A percentile compares a stretch with the other conserved stretches of the same genome.
Conservation (phyloP, 805 yeast species). For the Maudiozyma barnettii region DNA sequence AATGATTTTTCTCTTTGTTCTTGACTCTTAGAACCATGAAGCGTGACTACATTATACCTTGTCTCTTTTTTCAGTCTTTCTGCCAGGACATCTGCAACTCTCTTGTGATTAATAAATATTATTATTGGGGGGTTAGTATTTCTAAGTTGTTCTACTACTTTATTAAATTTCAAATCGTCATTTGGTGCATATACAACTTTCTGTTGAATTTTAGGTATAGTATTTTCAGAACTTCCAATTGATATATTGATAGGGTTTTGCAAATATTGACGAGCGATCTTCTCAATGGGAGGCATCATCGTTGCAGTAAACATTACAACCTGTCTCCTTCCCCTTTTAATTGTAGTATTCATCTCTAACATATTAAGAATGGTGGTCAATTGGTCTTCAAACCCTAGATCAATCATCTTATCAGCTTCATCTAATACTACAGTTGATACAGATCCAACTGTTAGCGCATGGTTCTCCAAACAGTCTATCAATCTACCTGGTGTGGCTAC, state of each 20-base stretch:
- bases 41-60: slow-evolving; percentile 44
- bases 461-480: slow-evolving; percentile 66
- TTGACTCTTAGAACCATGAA: slow-evolving; percentile 86
- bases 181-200: slow-evolving; percentile 43
- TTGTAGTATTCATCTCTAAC: slow-evolving; percentile 25
- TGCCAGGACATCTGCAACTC: slow-evolving; percentile 58
- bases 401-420: slow-evolving; percentile 94
- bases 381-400: slow-evolving; percentile 85
- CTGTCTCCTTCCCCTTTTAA: slow-evolving; percentile 31
- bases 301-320: slow-evolving; percentile 96
- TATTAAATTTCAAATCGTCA: slow-evolving; percentile 37
- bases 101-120: slow-evolving; percentile 71
- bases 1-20: slow-evolving; percentile 77
- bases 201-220: slow-evolving; percentile 52
- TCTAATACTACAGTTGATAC: slow-evolving; percentile 71
- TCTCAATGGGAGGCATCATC: slow-evolving; percentile 65
- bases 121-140: slow-evolving; percentile 51
- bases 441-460: slow-evolving; percentile 48
- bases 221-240: slow-evolving; percentile 59
- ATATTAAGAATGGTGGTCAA: slow-evolving; percentile 48
- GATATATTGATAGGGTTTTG: slow-evolving; percentile 51
- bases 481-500: slow-evolving; percentile 94
- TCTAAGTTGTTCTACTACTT: slow-evolving; percentile 13
- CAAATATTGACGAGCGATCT: slow-evolving; percentile 54
- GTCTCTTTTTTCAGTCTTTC: slow-evolving; percentile 36